A percentile compares a stretch with the other conserved stretches of the same genome.
phyloP scores from a whole-genome alignment of 805 yeast genomes.

The Candida chilensis region DNA sequence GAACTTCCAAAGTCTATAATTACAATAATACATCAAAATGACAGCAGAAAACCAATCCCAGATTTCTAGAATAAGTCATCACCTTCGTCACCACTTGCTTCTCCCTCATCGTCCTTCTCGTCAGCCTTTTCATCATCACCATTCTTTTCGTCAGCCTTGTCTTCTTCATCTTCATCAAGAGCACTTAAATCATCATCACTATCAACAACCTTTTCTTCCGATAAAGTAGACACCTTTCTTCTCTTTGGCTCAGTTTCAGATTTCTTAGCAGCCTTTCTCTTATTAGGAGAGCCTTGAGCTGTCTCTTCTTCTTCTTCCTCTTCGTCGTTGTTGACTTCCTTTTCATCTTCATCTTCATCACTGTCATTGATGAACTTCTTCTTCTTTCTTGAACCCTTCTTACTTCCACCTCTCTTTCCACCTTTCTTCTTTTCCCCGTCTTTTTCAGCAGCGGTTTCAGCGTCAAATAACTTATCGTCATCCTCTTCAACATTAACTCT shows the following conservation, averaged over 20 bases:
- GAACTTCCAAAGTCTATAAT: no score
- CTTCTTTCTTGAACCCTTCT: slow-evolving; percentile 7
- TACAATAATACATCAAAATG: slow-evolving; percentile 5
- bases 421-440: slow-evolving; percentile 12
- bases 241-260: slow-evolving; percentile 16
- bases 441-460: slow-evolving; percentile 12
- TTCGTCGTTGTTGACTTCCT: slow-evolving; percentile 21
- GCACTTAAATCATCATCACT: slow-evolving; percentile 37
- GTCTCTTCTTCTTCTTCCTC: slow-evolving; percentile 13
- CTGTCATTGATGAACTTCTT: slow-evolving; percentile 17
- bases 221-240: slow-evolving; percentile 17
- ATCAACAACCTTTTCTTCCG: slow-evolving; percentile 28
- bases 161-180: slow-evolving; percentile 13
- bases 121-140: slow-evolving; percentile 3
- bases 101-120: slow-evolving; percentile 8
- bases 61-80: slow-evolving; percentile 8
- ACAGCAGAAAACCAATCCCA: slow-evolving; percentile 3
- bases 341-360: slow-evolving; percentile 28
- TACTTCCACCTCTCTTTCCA: slow-evolving; percentile 4
- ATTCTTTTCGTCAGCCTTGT: slow-evolving; percentile 6
- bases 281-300: slow-evolving; percentile 6
- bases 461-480: slow-evolving; percentile 19
- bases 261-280: slow-evolving; percentile 5
- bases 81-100: slow-evolving; percentile 8
- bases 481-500: slow-evolving; percentile 24